Evolutionary conservation across 2,329 filamentous ascomycete genomes (phyloP), one percentile per base, ranked within the genome.

Genomic region (Pseudogymnoascus pannorum): DNA sequence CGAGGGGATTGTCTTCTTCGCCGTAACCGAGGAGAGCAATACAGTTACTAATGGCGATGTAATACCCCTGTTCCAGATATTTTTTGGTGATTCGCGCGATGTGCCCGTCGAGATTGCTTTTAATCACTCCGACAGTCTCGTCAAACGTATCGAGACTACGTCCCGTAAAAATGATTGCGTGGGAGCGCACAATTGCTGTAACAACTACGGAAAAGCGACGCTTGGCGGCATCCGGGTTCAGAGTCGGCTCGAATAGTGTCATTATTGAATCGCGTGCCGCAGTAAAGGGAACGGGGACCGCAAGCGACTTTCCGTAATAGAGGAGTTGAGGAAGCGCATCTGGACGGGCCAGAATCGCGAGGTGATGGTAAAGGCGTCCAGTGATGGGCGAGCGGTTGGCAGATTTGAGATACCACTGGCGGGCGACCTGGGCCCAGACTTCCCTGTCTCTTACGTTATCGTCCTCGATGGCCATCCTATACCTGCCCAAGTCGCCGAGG

Each of bases 381-480:
- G 88, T 86, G 0, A 81, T 82, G 0, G 92, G 91, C 0, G 85
- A 84, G 26, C 86, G 87, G 66, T 96, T 88, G 0, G 89, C 89
- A 0, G 91, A 90, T 66, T 88, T 88, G 2, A 83, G 86, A 66
- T 95, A 97, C 94, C 93, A 97, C 42, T 87, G 86, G 0, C 87
- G 78, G 0, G 89, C 88, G 0, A 96, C 89, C 0, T 82, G 81
- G 0, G 88, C 89, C 93, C 93, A 97, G 0, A 85, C 82, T 51
- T 94, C 89, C 0, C 89, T 78, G 61, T 93, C 88, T 2, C 82
- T 75, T 18, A 89, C 79, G 64, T 94, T 87, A 24, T 88, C 84
- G 40, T 96, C 89, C 71, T 97, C 92, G 48, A 97, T 92, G 0
- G 92, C 91, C 92, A 97, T 97, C 64, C 81, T 72, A 48, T 95